Evolutionary conservation across 2,329 filamentous ascomycete genomes (phyloP).

Genomic region (Ophiostoma perfectum): DNA sequence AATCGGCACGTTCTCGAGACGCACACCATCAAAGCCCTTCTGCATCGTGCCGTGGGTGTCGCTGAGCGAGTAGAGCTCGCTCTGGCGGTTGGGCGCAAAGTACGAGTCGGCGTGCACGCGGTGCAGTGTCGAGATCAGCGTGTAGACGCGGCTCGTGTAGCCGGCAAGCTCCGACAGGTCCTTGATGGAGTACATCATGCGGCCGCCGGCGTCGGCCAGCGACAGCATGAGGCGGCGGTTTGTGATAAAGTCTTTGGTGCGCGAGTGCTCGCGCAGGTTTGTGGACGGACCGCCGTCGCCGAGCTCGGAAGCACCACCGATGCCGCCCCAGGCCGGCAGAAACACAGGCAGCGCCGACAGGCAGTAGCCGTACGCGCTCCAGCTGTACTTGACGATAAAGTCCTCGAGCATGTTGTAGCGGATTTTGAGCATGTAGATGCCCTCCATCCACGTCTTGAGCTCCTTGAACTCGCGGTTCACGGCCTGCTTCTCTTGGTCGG

Average conservation of each 20-base stretch:
- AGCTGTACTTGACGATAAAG: slow-evolving; percentile 96
- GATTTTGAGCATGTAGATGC: slow-evolving; percentile 95
- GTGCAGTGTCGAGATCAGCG: slow-evolving; percentile 88
- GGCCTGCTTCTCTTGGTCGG: slow-evolving; percentile 90
- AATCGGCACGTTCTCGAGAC: slow-evolving; percentile 86
- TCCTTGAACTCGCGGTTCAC: slow-evolving; percentile 89
- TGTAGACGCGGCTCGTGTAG: slow-evolving; percentile 94
- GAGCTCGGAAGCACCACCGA: slow-evolving; percentile 68
- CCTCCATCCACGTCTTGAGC: slow-evolving; percentile 94
- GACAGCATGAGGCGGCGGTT: slow-evolving; percentile 98
- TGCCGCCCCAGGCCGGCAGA: slow-evolving; percentile 85
- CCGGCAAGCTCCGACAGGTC: slow-evolving; percentile 93
- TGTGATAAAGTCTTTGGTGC: slow-evolving; percentile 98
- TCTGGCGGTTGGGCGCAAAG: slow-evolving; percentile 41
- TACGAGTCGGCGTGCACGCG: slow-evolving; percentile 90
- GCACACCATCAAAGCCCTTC: slow-evolving; percentile 89
- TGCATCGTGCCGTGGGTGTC: slow-evolving; percentile 93
- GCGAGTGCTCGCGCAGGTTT: slow-evolving; percentile 64
- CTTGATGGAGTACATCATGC: slow-evolving; percentile 99
- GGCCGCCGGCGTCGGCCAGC: slow-evolving; percentile 86
- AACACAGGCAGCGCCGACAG: slow-evolving; percentile 91
- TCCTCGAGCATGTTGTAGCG: slow-evolving; percentile 98
- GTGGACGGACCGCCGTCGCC: slow-evolving; percentile 32
- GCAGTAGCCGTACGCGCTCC: slow-evolving; percentile 96
- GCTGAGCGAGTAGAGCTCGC: slow-evolving; percentile 80